A percentile compares a stretch with the other conserved stretches of the same genome.
Conservation (phyloP, 192 early-diverging fungal species). For the Mycoemilia scoparia region DNA sequence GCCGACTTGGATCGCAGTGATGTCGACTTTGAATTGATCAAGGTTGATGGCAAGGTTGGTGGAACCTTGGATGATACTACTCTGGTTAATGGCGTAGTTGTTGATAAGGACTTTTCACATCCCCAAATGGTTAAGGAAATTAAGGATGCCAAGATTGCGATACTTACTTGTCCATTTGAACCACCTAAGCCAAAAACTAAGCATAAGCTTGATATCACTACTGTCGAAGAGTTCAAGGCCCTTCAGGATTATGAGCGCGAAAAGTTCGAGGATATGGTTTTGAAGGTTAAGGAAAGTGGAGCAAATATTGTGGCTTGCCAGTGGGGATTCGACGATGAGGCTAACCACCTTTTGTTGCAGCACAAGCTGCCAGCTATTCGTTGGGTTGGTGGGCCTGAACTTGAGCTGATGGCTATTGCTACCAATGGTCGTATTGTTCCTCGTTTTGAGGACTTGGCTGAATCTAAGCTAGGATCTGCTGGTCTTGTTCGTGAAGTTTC, state of each 20-base stretch:
- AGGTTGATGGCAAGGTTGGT: slow-evolving; percentile 97
- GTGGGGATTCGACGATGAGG: slow-evolving; percentile 99
- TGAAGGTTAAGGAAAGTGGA: slow-evolving; percentile 90
- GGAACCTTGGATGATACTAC: slow-evolving; percentile 86
- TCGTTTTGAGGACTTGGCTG: slow-evolving; percentile 87
- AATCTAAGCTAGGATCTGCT: slow-evolving; percentile 80
- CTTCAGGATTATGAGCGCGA: slow-evolving; percentile 89
- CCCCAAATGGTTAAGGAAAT: slow-evolving; percentile 99
- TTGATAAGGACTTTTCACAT: slow-evolving; percentile 99
- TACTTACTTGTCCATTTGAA: slow-evolving; percentile 98
- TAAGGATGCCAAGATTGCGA: slow-evolving; percentile 89
- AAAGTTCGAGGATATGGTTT: slow-evolving; percentile 95
- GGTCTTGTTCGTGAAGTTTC: slow-evolving; percentile 86
- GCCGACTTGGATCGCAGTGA: slow-evolving; percentile 98
- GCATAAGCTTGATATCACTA: slow-evolving; percentile 97
- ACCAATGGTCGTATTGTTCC: slow-evolving; percentile 99
- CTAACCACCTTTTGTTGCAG: slow-evolving; percentile 96
- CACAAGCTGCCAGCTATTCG: slow-evolving; percentile 92
- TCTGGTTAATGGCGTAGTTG: slow-evolving; percentile 92
- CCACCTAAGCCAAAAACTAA: slow-evolving; percentile 99
- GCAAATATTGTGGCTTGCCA: slow-evolving; percentile 98
- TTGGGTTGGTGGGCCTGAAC: slow-evolving; percentile 99
- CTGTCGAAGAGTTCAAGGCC: slow-evolving; percentile 96
- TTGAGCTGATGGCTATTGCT: slow-evolving; percentile 98
- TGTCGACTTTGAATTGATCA: slow-evolving; percentile 99